Evolutionary conservation across 306 rosid genomes (phyloP), one percentile per base, ranked within the genome.

Genomic region (Alnus rubra): DNA sequence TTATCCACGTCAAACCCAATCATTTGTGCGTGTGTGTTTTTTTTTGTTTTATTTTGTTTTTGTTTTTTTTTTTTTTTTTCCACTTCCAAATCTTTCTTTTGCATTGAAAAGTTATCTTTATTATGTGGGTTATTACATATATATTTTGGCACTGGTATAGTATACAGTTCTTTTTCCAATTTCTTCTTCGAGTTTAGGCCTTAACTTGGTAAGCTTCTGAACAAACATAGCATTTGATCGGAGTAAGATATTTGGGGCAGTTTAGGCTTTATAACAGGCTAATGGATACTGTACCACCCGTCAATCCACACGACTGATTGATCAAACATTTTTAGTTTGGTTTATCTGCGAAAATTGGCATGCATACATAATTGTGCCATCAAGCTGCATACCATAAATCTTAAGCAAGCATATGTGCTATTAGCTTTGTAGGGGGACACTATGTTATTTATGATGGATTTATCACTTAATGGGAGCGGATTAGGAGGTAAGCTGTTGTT

Each of bases 401-500:
- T 63, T 63, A 63, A 10, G 31, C 44, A 63, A 63, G 69, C 19
- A 13, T 31, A 62, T 30, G 14, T 62, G 42, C 68, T 28, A 30
- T 62, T 62, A 19, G 23, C 14, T 4, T 62, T 7, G 10, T 30
- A 62, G 68, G 64, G 44, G 31, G 44, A 62, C 16, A 62, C 30
- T 30, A 23, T 23, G 28, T 67, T 15, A 45, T 67, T 14, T 1
- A 58, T 10, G 65, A 67, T 5, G n/a, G 28, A 67, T 35, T 37
- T 58, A 35, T 37, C 10, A 37, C 2, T 67, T 67, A 5, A 35
- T 30, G 19, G 42, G 51, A 48, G n/a, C 39, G 2, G 14, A 33
- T 51, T 72, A 30, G 31, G 37, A 9, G 56, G 47, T 79, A 18
- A 74, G 53, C 15, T 31, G 14, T 62, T 60, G 68, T 60, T 60